phyloP scores from a whole-genome alignment of 805 yeast genomes.

The Brettanomyces nanus region DNA sequence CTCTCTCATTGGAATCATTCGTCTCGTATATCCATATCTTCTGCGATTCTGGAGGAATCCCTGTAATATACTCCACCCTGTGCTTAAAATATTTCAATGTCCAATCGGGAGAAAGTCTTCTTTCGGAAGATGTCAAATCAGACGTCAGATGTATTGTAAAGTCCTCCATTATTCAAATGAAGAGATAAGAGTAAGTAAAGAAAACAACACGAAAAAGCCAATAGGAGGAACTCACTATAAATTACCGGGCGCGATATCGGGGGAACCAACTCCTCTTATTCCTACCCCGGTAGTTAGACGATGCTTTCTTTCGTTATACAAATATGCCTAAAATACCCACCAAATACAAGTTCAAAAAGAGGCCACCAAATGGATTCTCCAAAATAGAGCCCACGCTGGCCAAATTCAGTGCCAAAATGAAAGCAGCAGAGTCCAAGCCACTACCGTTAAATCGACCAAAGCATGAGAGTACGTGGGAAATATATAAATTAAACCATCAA shows the following conservation, averaged over 20 bases:
- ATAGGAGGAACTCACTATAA: too few species aligned
- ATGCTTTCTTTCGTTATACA: too few species aligned
- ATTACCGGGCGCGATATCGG: too few species aligned
- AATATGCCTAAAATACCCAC: constrained; percentile 9
- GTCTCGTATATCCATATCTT: constrained; percentile 37
- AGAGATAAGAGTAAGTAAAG: too few species aligned
- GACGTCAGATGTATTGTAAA: constrained; percentile 55
- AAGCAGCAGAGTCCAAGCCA: constrained; percentile 38
- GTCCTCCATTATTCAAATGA: constrained; percentile 6
- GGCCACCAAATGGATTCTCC: constrained; percentile 68
- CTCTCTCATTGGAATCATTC: constrained; percentile 29
- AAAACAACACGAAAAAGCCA: not conserved
- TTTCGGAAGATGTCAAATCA: constrained; percentile 57
- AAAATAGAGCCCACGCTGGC: constrained; percentile 58
- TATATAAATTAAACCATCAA: constrained; percentile 63
- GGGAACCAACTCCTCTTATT: too few species aligned
- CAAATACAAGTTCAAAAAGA: constrained; percentile 23
- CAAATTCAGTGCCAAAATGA: constrained; percentile 51
- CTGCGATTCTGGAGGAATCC: constrained; percentile 56
- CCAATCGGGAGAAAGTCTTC: constrained; percentile 61
- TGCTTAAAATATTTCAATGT: constrained; percentile 40
- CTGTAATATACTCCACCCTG: constrained; percentile 63
- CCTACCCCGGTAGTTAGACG: too few species aligned
- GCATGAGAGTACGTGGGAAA: constrained; percentile 59
- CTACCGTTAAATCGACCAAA: constrained; percentile 38